Base-by-base conservation (phyloP, 805 yeast species). In the Candida caryicola region DNA sequence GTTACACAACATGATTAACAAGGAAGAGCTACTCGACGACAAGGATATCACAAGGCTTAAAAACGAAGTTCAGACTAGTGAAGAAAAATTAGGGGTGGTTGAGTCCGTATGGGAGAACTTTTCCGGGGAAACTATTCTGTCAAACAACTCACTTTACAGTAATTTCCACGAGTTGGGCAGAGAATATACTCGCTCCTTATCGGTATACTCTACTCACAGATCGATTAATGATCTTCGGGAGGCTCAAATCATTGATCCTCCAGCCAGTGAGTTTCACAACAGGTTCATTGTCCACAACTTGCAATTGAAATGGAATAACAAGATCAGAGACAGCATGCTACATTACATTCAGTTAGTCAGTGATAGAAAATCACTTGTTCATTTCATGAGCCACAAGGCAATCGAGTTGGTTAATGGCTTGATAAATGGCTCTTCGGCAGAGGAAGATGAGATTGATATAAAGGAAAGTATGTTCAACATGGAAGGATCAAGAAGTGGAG, bases 231-330 rank as follows among this genome's bases (percentile, higher is more conserved):
- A 62, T 13, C 47, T 60, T 12, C 42, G 51, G 18, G 53, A 52
- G 34, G 59, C 54, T 2, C 40, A 52, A 2, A 46, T 48, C 10
- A 38, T 53, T 27, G 49, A 52, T 17, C 38, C 58, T 4, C 45
- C 55, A 5, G 60, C 56, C 2, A 52, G 56, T 28, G 67, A 45
- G 37, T 84, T 77, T 59, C 74, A 73, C 42, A 89, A 90, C 55
- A 66, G 88, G 34, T 87, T 83, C 57, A 76, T 81, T 42, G 63
- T 87, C 16, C 89, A 88, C 48, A 78, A 82, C 39, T 71, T 87
- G 57, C 77, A 81, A 50, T 55, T 89, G 48, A 84, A 80, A 48
- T 89, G 96, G 96, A 82, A 85, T 57, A 81, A 84, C 43, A 54
- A 64, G 3, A 73, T 81, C 7, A 66, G 96, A 39, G 79, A 88